These are phyloP conservation scores for Austroboletus festivus DNA, from an alignment of 768 basidiomycete species.

Conservation along the genomic window DNA sequence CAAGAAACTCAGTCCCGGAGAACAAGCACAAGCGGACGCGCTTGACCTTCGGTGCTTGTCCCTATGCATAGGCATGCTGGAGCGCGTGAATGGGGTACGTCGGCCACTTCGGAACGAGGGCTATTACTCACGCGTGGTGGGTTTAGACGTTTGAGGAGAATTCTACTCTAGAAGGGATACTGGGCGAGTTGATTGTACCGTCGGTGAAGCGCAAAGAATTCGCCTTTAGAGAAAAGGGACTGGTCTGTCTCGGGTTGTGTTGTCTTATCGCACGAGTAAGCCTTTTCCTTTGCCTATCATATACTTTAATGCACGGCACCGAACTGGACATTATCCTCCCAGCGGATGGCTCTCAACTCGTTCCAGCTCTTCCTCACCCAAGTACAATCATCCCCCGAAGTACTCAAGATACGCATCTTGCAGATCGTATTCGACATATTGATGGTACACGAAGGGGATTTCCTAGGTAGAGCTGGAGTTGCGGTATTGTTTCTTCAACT, in stretches of 20 bases:
- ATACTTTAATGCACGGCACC: no score
- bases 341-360: constrained; percentile 42
- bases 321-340: not conserved
- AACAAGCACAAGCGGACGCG: constrained; percentile 52
- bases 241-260: constrained; percentile 69
- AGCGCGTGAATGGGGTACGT: constrained; percentile 80
- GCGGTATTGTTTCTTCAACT: constrained; percentile 28
- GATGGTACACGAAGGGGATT: constrained; percentile 74
- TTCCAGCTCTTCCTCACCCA: constrained; percentile 84
- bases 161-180: constrained; percentile 61
- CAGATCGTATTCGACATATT: constrained; percentile 82
- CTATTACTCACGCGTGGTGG: not conserved
- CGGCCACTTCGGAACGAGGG: not conserved
- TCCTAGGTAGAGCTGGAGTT: constrained; percentile 47
- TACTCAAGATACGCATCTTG: constrained; percentile 66
- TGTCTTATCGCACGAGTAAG: constrained; percentile 63
- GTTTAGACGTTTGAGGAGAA: constrained; percentile 59
- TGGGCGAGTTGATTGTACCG: constrained; percentile 86
- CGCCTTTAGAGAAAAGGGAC: constrained; percentile 55
- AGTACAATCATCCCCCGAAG: constrained; percentile 58
- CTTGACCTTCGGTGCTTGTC: constrained; percentile 74
- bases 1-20: constrained; percentile 53
- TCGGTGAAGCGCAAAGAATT: constrained; percentile 87
- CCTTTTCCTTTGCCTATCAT: not conserved
- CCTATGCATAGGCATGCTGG: constrained; percentile 79